Evolutionary conservation across 2,329 filamentous ascomycete genomes (phyloP).

Genomic region (Phyllosticta capitalensis): DNA sequence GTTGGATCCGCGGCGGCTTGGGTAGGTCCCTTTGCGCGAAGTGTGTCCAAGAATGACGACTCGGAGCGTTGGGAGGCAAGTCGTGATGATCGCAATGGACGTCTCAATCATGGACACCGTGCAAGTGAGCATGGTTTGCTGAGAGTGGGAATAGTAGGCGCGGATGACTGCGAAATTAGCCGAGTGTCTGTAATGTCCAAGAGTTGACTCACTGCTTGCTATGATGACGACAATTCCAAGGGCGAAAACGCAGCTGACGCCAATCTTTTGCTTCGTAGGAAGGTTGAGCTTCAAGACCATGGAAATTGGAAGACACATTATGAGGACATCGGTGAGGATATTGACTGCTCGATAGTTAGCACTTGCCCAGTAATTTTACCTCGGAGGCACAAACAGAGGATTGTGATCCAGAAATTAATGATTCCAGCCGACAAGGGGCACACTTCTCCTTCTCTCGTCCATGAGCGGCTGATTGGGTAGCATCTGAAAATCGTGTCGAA

Average conservation of each 20-base stretch:
- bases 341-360: constrained; percentile 1
- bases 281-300: constrained; percentile 30
- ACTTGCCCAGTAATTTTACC: no score
- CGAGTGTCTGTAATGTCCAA: not conserved
- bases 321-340: constrained; percentile 11
- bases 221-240: constrained; percentile 25
- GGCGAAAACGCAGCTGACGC: constrained; percentile 23
- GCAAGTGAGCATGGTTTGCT: constrained; percentile 30
- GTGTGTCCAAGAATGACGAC: constrained; percentile 8
- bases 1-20: not conserved
- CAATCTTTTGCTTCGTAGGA: constrained; percentile 25
- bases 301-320: constrained; percentile 26
- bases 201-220: constrained; percentile 16
- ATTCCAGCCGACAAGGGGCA: constrained; percentile 1
- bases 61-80: constrained; percentile 25
- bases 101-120: constrained; percentile 33
- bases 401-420: constrained; percentile 11
- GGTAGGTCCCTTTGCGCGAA: constrained; percentile 7
- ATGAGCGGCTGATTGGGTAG: constrained; percentile 24
- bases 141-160: constrained; percentile 26
- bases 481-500: constrained; percentile 34
- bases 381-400: not conserved
- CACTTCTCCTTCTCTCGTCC: constrained; percentile 16
- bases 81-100: constrained; percentile 32
- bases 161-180: constrained; percentile 19